Evolutionary conservation across 345 rosid genomes (phyloP).

Genomic region (Schrenkiella parvula): DNA sequence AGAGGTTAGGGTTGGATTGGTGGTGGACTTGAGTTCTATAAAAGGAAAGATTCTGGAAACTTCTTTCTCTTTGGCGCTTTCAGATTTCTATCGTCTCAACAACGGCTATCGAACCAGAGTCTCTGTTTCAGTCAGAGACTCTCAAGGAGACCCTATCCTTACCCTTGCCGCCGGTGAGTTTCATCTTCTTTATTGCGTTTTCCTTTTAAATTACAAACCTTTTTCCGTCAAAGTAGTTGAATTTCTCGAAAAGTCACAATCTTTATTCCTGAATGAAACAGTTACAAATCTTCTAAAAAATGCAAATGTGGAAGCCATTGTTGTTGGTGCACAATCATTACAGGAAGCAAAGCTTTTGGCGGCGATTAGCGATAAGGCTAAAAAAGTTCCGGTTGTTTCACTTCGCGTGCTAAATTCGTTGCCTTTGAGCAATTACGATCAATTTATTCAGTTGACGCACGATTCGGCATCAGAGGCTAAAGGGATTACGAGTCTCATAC

Average conservation of each 20-base stretch:
- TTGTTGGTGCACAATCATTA: constrained; percentile 14
- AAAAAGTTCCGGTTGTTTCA: constrained; percentile 29
- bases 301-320: constrained; percentile 16
- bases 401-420: neutral
- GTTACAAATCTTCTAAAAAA: neutral
- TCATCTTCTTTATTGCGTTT: neutral
- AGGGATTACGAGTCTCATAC: constrained; percentile 12
- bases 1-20: constrained; percentile 20
- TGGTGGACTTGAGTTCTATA: constrained; percentile 14
- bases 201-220: too few species aligned
- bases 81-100: constrained; percentile 14
- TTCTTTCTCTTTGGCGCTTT: constrained; percentile 15
- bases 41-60: constrained; percentile 16
- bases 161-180: constrained; percentile 18
- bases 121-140: constrained; percentile 4
- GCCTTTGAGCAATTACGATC: neutral
- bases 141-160: constrained; percentile 22
- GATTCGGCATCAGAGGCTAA: constrained; percentile 15
- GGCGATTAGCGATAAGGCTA: neutral
- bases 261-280: neutral
- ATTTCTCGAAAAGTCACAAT: neutral
- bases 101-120: constrained; percentile 11
- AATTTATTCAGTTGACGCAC: constrained; percentile 15
- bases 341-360: constrained; percentile 26
- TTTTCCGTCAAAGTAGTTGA: neutral